Base-by-base conservation (phyloP, 2,329 filamentous ascomycete species). In the Sporothrix schenckii region DNA sequence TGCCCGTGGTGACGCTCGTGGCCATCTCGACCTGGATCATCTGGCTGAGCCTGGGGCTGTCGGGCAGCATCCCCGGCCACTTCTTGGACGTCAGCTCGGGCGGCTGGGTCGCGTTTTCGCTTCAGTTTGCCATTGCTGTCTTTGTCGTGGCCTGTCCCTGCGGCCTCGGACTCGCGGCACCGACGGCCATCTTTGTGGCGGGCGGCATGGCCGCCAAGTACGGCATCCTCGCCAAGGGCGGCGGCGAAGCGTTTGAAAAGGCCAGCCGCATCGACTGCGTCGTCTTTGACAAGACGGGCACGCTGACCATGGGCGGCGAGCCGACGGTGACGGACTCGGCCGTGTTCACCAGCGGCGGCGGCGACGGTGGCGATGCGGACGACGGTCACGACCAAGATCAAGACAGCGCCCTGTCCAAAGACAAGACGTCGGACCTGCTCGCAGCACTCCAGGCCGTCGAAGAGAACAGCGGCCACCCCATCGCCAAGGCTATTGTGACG, bases 201-300 rank as follows among this genome's bases (percentile, higher is more conserved):
- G 89, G 91, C 49, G 92, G 92, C 1, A 81, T 95, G 21, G 92
- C 92, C 2, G 92, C 92, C 7, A 89, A 91, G 77, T 81, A 92
- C 75, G 92, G 92, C 1, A 93, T 96, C 69, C 83, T 96, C 0
- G 92, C 91, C 74, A 93, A 93, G 79, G 92, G 92, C 27, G 92
- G 92, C 27, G 92, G 92, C 47, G 91, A 94, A 77, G 92, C 92
- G 0, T 94, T 95, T 77, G 91, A 94, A 78, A 92, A 93, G 80
- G 92, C 92, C 4, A 93, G 91, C 77, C 87, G 86, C 13, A 84
- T 94, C 58, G 89, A 93, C 77, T 90, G 89, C 68, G 89, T 95
- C 52, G 91, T 95, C 0, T 95, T 96, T 77, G 92, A 96, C 83
- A 95, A 96, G 83, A 96, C 92, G 0, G 92, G 92, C 1, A 96